Base-by-base conservation (phyloP, 768 basidiomycete genomes). In the Naganishia randhawae region DNA sequence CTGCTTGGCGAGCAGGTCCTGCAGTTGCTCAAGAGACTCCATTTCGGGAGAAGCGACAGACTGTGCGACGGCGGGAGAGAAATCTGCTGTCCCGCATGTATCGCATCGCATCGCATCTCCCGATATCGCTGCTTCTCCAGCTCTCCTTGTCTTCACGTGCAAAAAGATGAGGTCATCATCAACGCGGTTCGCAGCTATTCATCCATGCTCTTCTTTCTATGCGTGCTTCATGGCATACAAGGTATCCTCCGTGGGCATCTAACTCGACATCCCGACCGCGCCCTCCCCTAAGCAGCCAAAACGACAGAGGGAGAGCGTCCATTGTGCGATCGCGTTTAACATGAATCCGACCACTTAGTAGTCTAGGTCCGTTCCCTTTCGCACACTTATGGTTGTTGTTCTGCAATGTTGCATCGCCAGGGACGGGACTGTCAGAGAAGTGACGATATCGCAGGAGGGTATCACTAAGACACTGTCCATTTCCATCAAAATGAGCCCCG, bases 81-180 rank as follows among this genome's bases (percentile, higher is more conserved):
- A n/a, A 54, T 54, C 9, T 27, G 14, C 3, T 16, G 14, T n/a
- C n/a, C n/a, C n/a, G n/a, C n/a, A n/a, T n/a, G n/a, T n/a, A n/a
- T n/a, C n/a, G n/a, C n/a, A n/a, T n/a, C n/a, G n/a, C n/a, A n/a
- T n/a, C n/a, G n/a, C n/a, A n/a, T n/a, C n/a, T n/a, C n/a, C n/a
- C n/a, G n/a, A n/a, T n/a, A n/a, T n/a, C n/a, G n/a, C n/a, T n/a
- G n/a, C n/a, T n/a, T n/a, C n/a, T n/a, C n/a, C n/a, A n/a, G n/a
- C n/a, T n/a, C n/a, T n/a, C n/a, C n/a, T n/a, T n/a, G n/a, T n/a
- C 50, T 8, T 11, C 22, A 11, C 10, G 8, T 5, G 27, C 27
- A 19, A 25, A 31, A 53, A 27, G 51, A 53, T 53, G 51, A 53
- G 50, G 50, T 50, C 51, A 53, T 53, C 51, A 53, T 22, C 51